Evolutionary conservation across 2,329 filamentous ascomycete species (phyloP), one percentile per base, ranked within the genome.

Genomic region (Aspergillus luchuensis): DNA sequence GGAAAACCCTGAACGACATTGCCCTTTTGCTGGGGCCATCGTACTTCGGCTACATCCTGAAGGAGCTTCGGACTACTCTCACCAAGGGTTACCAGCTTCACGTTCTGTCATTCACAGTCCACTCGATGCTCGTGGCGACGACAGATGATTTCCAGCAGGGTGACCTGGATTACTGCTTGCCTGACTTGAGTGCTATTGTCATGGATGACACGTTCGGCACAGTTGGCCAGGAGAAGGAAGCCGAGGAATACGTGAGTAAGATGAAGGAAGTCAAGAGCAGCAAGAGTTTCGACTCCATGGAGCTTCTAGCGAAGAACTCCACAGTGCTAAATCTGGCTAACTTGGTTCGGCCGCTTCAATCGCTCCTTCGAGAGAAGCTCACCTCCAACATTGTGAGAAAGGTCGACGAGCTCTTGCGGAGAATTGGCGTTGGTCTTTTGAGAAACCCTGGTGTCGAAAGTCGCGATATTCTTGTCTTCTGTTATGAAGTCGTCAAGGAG

Each of bases 211-310:
- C 96, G 11, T 99, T 99, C 72, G 96, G 96, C 30, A 87, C 88
- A 5, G 90, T 90, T 36, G 95, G 95, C 2, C 91, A 97, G 78
- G 94, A 99, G 72, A 99, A 99, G 77, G 95, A 99, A 69, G 94
- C 94, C 0, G 92, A 97, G 69, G 95, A 93, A 56, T 99, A 99
- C 74, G 89, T 90, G 58, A 97, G 88, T 73, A 91, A 94, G 76
- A 97, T 96, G 89, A 97, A 96, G 76, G 95, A 99, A 78, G 89
- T 99, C 59, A 98, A 97, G 81, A 95, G 91, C 76, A 97, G 91
- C 81, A 99, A 98, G 81, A 97, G 93, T 73, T 96, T 93, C 71
- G 96, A 99, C 72, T 96, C 95, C 0, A 96, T 98, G 89, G 94
- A 98, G 75, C 82, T 98, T 15, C 84, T 98, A 65, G 90, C 95